These are phyloP conservation scores for Phylloporus sp. DNA, from an alignment of 768 basidiomycete species.

Conservation along the genomic window DNA sequence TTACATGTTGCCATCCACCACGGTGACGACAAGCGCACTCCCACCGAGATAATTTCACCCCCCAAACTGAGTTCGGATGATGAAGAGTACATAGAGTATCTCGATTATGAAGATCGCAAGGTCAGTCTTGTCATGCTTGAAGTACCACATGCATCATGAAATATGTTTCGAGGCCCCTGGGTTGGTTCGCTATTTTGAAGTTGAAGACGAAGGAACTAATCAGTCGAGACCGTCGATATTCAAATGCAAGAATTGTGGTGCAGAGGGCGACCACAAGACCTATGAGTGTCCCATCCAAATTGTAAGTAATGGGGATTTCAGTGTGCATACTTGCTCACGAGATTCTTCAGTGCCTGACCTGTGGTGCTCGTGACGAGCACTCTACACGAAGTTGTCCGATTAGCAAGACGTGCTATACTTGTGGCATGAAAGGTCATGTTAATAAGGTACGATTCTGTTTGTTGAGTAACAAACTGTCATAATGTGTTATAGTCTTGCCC, in stretches of 20 bases:
- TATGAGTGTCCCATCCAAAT: conserved; percentile 66
- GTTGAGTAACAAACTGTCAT: neutral
- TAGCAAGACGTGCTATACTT: conserved; percentile 73
- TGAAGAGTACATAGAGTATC: conserved; percentile 69
- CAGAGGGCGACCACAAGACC: conserved; percentile 64
- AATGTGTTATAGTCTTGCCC: conserved; percentile 55
- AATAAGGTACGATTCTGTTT: conserved; percentile 41
- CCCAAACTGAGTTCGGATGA: conserved; percentile 42
- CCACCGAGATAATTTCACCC: conserved; percentile 44
- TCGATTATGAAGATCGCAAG: conserved; percentile 66
- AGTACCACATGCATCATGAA: neutral
- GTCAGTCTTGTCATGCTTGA: conserved; percentile 32
- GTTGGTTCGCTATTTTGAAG: conserved; percentile 62
- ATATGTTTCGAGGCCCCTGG: conserved; percentile 38
- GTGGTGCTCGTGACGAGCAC: conserved; percentile 78
- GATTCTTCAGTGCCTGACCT: conserved; percentile 62
- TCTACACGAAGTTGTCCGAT: conserved; percentile 73
- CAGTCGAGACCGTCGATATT: conserved; percentile 41
- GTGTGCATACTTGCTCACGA: neutral
- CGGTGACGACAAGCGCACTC: conserved; percentile 28
- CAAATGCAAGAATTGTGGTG: conserved; percentile 76
- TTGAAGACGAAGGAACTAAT: conserved; percentile 35
- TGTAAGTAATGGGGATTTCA: conserved; percentile 38
- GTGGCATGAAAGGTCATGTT: conserved; percentile 82
- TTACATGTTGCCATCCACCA: conserved; percentile 59